Conservation (phyloP, 2,329 filamentous ascomycete species). For the Monilinia aucupariae region DNA sequence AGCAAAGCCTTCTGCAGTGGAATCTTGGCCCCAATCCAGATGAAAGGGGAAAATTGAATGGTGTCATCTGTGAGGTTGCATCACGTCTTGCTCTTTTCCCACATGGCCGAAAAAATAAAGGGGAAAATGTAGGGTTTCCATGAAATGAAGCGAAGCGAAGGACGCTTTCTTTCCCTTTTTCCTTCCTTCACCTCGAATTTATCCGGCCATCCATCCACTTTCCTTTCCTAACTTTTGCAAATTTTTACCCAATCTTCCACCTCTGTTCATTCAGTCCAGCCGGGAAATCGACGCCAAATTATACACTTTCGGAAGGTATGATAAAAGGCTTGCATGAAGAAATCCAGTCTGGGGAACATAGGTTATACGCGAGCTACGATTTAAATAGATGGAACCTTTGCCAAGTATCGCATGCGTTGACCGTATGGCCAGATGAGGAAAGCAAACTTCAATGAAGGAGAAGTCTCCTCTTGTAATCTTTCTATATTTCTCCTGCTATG, state of each 20-base stretch:
- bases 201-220: background rate
- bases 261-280: background rate
- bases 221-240: background rate
- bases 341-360: background rate
- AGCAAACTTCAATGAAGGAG: conserved; percentile 1
- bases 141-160: background rate
- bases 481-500: conserved; percentile 10
- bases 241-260: background rate
- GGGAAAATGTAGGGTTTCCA: background rate
- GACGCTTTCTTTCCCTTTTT: background rate
- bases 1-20: background rate
- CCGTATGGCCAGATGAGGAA: conserved; percentile 3
- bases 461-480: conserved; percentile 2
- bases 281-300: background rate
- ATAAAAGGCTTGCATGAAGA: conserved; percentile 4
- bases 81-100: too few species aligned
- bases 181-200: background rate
- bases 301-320: conserved; percentile 11
- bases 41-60: background rate
- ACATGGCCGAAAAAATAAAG: background rate
- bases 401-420: background rate
- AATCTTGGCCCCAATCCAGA: background rate
- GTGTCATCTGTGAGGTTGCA: background rate
- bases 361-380: background rate
- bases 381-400: background rate